These are phyloP conservation scores for Cornus florida DNA, from an alignment of 148 eudicot species.

Conservation along the genomic window DNA sequence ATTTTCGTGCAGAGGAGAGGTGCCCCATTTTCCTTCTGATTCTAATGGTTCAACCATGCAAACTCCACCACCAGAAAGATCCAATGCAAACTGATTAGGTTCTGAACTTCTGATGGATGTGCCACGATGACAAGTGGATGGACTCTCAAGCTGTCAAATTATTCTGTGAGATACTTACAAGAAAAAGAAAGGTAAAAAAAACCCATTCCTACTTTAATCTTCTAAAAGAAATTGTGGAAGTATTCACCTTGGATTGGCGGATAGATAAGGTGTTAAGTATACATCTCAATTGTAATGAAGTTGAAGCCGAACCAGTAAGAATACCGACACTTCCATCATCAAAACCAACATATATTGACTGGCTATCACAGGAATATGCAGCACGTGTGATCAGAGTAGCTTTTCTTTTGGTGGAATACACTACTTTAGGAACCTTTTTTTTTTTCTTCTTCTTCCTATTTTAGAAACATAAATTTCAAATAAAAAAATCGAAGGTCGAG, in stretches of 20 bases:
- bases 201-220: neutral
- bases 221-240: neutral
- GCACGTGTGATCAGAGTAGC: slow-evolving; percentile 33
- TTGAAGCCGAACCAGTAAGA: slow-evolving; percentile 44
- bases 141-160: neutral
- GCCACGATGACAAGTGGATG: too few species aligned
- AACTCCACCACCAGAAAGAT: slow-evolving; percentile 1
- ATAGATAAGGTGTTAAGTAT: slow-evolving; percentile 75
- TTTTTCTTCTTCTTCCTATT: too few species aligned
- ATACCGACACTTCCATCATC: slow-evolving; percentile 85
- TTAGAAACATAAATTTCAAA: too few species aligned
- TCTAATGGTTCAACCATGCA: slow-evolving; percentile 11
- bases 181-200: neutral
- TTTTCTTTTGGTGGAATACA: slow-evolving; percentile 26
- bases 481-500: too few species aligned
- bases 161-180: neutral
- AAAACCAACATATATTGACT: slow-evolving; percentile 29
- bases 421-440: slow-evolving; percentile 4
- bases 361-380: slow-evolving; percentile 32
- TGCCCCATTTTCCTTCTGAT: slow-evolving; percentile 18
- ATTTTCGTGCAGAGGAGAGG: neutral
- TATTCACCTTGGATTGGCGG: slow-evolving; percentile 14
- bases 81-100: too few species aligned
- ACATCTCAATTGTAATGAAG: slow-evolving; percentile 63
- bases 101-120: too few species aligned